phyloP scores from a whole-genome alignment of 164 flowering plant genomes.

The Magnolia kwangsiensis region DNA sequence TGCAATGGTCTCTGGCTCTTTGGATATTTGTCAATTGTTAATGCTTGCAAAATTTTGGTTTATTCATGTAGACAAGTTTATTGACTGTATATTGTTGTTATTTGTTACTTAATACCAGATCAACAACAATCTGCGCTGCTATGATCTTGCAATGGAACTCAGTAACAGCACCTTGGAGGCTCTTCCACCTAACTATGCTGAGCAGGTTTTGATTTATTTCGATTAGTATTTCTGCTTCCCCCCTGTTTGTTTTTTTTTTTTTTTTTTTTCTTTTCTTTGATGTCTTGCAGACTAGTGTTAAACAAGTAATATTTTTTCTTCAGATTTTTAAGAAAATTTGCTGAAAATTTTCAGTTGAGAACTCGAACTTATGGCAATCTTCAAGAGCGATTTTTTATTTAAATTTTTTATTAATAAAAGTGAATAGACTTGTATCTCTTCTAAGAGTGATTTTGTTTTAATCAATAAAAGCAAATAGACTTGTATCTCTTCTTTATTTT shows the following conservation, averaged over 20 bases:
- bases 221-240: not conserved
- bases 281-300: not conserved
- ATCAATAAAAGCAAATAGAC: not conserved
- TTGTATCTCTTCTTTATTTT: too few relatives aligned
- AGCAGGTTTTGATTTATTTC: slow-evolving; percentile 52
- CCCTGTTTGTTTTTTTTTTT: not conserved
- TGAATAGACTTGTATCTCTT: not conserved
- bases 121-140: slow-evolving; percentile 93
- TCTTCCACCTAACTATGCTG: slow-evolving; percentile 87
- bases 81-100: not conserved
- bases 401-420: not conserved
- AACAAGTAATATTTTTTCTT: not conserved
- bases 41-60: not conserved
- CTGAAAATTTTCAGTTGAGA: not conserved
- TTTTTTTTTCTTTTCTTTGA: not conserved
- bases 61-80: not conserved
- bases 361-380: not conserved
- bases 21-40: not conserved
- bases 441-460: not conserved
- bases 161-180: slow-evolving; percentile 85
- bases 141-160: slow-evolving; percentile 97
- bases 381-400: not conserved
- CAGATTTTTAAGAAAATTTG: too few relatives aligned
- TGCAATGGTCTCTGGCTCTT: slow-evolving; percentile 68
- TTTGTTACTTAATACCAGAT: slow-evolving; percentile 41